Evolutionary conservation across 148 eudicot genomes (phyloP), one percentile per base, ranked within the genome.

Genomic region (Amaranthus palmeri): DNA sequence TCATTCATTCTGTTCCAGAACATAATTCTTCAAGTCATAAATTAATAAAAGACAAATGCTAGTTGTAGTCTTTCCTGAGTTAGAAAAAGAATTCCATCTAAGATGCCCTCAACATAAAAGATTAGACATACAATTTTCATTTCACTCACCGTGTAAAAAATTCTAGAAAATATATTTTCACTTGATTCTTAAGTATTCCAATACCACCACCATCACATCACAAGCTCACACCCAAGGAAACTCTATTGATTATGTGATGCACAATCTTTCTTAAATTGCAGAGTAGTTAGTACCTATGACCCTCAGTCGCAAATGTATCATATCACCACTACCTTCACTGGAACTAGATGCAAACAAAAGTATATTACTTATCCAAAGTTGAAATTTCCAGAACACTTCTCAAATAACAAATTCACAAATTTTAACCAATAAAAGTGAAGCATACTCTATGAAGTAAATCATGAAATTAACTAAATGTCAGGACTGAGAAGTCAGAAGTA

Each of bases 201-300:
- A 63, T 36, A 69, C 45, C 61, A 55, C 15, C 72, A 56, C 54
- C 71, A 54, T 17, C 49, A 44, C 43, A 11, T 55, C 52, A 15
- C 50, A 63, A 63, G 67, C 36, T 63, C 10, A 3, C 51, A 54
- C 59, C 51, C 44, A 69, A 43, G 14, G 41, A 41, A 18, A 13
- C 9, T 54, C 41, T 13, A 7, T 5, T 3, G 40, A 49, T 7
- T 3, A 55, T 4, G 45, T 25, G 36, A 25, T 5, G 1, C 14
- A 52, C 14, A 68, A 68, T 11, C 13, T n/a, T 69, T 6, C 72
- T 54, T 15, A 3, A 44, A 2, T 15, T 44, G 52, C 49, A n/a
- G 45, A 56, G 52, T n/a, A 15, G 63, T 25, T 15, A 4, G n/a
- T 69, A 43, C 53, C 17, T 49, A 9, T 43, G 13, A 43, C 49